These are phyloP conservation scores for Zasmidium citrigriseum DNA, from an alignment of 2,329 filamentous ascomycete species.

Conservation along the genomic window DNA sequence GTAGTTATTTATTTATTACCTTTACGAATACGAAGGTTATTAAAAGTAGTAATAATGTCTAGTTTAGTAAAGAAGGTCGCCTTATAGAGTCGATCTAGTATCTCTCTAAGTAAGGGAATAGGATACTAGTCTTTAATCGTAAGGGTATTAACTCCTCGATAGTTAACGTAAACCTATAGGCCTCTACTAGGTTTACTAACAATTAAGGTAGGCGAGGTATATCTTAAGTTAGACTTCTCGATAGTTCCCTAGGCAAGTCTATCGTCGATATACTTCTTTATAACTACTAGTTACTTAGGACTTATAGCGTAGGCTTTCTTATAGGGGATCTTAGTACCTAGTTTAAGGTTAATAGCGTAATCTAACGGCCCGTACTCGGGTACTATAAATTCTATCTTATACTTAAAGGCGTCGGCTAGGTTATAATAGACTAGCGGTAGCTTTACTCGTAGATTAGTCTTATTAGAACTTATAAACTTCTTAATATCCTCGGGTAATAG, in stretches of 20 bases:
- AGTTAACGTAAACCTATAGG: background rate
- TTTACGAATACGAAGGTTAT: slow-evolving; percentile 25
- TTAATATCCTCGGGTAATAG: background rate
- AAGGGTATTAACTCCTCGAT: background rate
- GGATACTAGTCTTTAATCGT: slow-evolving; percentile 5
- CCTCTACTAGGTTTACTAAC: slow-evolving; percentile 1
- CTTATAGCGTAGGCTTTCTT: no score
- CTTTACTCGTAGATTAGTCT: background rate
- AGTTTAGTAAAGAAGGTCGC: slow-evolving; percentile 8
- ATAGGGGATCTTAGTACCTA: background rate
- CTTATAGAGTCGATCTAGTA: background rate
- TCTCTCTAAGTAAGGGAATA: slow-evolving; percentile 2
- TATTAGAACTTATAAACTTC: background rate
- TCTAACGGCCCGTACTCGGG: background rate
- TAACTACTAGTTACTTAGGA: background rate
- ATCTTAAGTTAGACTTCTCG: background rate
- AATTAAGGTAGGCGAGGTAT: background rate
- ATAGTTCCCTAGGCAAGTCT: slow-evolving; percentile 1
- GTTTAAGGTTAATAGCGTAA: background rate
- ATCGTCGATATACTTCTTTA: slow-evolving; percentile 5
- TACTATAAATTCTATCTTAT: background rate
- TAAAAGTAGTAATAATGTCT: background rate
- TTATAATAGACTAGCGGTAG: background rate
- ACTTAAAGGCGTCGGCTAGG: background rate
- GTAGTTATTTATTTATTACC: slow-evolving; percentile 6